phyloP scores from a whole-genome alignment of 805 yeast species.

The Candida nanaspora region DNA sequence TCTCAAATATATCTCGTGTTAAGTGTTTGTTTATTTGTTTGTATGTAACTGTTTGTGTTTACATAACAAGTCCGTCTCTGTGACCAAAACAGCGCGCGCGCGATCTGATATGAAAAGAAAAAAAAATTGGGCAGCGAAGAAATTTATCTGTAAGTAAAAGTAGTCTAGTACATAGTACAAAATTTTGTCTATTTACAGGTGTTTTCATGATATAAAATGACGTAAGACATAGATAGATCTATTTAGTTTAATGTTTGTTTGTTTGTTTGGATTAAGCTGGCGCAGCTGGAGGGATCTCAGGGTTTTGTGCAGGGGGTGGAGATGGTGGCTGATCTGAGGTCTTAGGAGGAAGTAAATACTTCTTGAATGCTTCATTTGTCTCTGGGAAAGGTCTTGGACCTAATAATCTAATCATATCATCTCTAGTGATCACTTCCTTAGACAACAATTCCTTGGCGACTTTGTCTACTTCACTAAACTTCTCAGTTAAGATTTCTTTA shows the following conservation, averaged over 20 bases:
- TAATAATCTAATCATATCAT: constrained; percentile 81
- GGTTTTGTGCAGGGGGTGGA: neutral
- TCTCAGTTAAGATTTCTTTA: constrained; percentile 56
- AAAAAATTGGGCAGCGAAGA: too few relatives aligned
- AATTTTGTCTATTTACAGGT: neutral
- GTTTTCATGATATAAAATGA: too few relatives aligned
- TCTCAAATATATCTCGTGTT: too few relatives aligned
- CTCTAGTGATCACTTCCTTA: constrained; percentile 89
- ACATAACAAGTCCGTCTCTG: too few relatives aligned
- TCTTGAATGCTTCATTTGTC: constrained; percentile 84
- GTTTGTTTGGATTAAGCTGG: neutral
- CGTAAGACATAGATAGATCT: too few relatives aligned
- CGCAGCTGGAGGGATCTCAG: neutral
- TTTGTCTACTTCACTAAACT: constrained; percentile 65
- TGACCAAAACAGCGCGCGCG: too few relatives aligned
- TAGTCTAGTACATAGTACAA: too few relatives aligned
- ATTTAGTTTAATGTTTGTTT: too few relatives aligned
- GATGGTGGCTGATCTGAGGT: constrained; percentile 3
- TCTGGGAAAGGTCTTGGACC: constrained; percentile 94
- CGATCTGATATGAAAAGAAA: too few relatives aligned
- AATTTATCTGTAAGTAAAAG: too few relatives aligned
- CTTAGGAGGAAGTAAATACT: constrained; percentile 34
- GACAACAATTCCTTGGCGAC: constrained; percentile 82
- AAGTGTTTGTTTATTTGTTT: too few relatives aligned
- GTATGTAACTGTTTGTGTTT: too few relatives aligned